Base-by-base conservation (phyloP, 805 yeast species). In the Monosporozyma aquatica region DNA sequence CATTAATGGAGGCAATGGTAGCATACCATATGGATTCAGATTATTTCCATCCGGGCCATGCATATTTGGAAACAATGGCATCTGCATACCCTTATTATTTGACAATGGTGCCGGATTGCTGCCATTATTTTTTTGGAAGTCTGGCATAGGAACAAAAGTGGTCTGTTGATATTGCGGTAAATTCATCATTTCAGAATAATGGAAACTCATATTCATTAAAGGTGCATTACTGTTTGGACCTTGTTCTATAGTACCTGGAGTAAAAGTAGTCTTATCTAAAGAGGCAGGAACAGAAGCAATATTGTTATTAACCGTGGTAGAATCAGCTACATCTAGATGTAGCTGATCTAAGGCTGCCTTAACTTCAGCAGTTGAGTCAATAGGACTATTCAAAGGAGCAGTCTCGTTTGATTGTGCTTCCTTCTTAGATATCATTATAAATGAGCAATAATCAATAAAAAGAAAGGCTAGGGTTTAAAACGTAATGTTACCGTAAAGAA, bases 161-260 rank as follows among this genome's bases (percentile, higher is more conserved):
- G 23, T 18, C 18, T 32, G 35, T 32, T 32, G 35, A 18, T 54
- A 56, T 26, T 55, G 64, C 15, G 54, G 58, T 38, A 59, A 47
- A 28, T 50, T 62, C 54, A 59, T 55, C 63, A 59, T 55, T 42
- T 57, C 63, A 6, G 59, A 52, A 34, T 55, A 59, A 21, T 61
- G 61, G 41, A 57, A 59, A 22, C 58, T 58, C 61, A 58, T 56
- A 20, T 52, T 52, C 53, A 58, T 52, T 53, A 55, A 58, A 15
- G 55, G 57, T 10, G 56, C 58, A 14, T 49, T 47, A 18, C 23
- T 14, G 11, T 32, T 32, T 32, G 42, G 43, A 22, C 37, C 37
- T 29, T 25, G 37, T n/a, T 32, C 35, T 23, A 32, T 17, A 11
- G 14, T 14, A 18, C 11, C 18, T 18, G 35, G 35, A 32, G 18